Evolutionary conservation across 2,329 filamentous ascomycete genomes (phyloP).

Genomic region (Ustulina deusta): DNA sequence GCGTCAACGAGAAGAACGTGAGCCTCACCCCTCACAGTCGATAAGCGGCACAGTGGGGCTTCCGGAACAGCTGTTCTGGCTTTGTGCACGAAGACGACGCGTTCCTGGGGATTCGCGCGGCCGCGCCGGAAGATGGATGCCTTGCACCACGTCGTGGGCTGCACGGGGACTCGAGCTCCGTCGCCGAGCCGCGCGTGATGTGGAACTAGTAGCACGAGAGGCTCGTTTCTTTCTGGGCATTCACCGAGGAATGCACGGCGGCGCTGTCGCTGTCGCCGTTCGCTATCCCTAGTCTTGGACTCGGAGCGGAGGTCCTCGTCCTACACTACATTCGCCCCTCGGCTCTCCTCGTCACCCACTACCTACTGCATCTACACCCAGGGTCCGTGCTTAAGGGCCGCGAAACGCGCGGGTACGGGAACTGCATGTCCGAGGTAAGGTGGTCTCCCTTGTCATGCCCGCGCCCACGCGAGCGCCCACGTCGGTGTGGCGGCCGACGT

Average conservation of each 20-base stretch:
- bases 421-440: too few relatives aligned
- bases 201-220: neutral
- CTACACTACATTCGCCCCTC: too few relatives aligned
- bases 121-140: slow-evolving; percentile 7
- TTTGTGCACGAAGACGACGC: neutral
- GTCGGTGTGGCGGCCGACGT: neutral
- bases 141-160: slow-evolving; percentile 2
- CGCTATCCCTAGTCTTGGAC: neutral
- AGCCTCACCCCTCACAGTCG: neutral
- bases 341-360: too few relatives aligned
- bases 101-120: neutral
- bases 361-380: too few relatives aligned
- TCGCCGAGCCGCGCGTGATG: neutral
- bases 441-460: too few relatives aligned
- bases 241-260: neutral
- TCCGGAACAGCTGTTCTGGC: neutral
- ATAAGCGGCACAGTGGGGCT: neutral
- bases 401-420: too few relatives aligned
- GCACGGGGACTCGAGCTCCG: neutral
- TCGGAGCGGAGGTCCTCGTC: too few relatives aligned
- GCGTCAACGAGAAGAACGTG: slow-evolving; percentile 14
- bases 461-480: too few relatives aligned
- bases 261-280: neutral
- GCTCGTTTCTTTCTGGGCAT: neutral
- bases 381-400: too few relatives aligned